Base-by-base conservation (phyloP, 805 yeast species). In the Teunomyces funiuensis region DNA sequence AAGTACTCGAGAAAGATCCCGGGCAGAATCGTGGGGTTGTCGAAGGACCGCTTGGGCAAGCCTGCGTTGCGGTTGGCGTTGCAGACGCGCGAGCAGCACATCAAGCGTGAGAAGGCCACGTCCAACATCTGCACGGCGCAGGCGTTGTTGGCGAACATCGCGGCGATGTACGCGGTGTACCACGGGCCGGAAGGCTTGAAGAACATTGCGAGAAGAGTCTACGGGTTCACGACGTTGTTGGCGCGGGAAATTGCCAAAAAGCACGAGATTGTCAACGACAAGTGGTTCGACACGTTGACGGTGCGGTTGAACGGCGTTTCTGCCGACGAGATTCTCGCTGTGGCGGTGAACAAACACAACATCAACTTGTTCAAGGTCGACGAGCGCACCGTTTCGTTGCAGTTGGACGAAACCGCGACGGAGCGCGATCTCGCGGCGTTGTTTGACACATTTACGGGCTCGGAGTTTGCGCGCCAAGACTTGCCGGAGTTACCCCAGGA, bases 81-180 rank as follows among this genome's bases (percentile, higher is more conserved):
- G 52, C 99, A 93, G 72, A 93, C 99, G 4, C 85, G 99, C 69
- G 99, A 93, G 65, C 99, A 93, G 64, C 99, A 93, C 64, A 93
- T 93, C 60, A 87, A 90, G 65, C 80, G 99, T 63, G 99, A 93
- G 62, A 90, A 87, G 68, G 99, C 99, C 11, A 93, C 99, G 14
- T 88, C 97, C 22, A 93, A 93, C 63, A 93, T 93, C 44, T 93
- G 99, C 71, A 93, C 99, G 14, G 97, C 99, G 6, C 99, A 93
- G 72, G 97, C 97, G 17, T 73, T 93, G 42, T 71, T 93, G 48
- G 99, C 99, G 14, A 93, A 93, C 62, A 88, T 93, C 71, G 83
- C 97, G 16, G 89, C 97, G 18, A 88, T 85, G 79, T 93, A 91
- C 61, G 97, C 90, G 4, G 96, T 93, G 22, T 93, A 90, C 67